These are phyloP conservation scores for Crithidia sp. DNA, from an alignment of 208 protist species.

Conservation along the genomic window DNA sequence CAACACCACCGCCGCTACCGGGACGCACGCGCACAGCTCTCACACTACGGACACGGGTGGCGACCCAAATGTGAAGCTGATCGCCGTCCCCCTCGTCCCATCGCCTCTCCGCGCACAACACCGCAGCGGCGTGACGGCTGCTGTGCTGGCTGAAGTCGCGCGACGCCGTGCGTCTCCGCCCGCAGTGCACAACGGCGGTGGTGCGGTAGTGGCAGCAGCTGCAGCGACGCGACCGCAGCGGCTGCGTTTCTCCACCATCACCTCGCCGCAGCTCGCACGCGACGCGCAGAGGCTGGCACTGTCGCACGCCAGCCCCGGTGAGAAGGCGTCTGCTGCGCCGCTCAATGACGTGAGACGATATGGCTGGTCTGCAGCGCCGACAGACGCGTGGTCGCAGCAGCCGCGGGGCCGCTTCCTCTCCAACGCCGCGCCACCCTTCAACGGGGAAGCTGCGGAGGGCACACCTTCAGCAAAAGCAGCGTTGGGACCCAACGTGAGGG, in stretches of 20 bases:
- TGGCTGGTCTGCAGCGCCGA: background rate
- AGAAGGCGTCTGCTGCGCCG: background rate
- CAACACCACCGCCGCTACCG: background rate
- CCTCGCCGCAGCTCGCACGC: constrained; percentile 8
- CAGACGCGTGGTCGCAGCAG: constrained; percentile 14
- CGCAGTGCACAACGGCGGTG: background rate
- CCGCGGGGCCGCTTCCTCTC: constrained; percentile 1
- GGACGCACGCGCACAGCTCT: background rate
- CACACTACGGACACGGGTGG: background rate
- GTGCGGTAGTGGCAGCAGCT: background rate
- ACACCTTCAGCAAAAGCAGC: too few species aligned
- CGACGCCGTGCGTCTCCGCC: background rate
- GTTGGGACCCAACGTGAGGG: too few species aligned
- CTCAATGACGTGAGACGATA: background rate
- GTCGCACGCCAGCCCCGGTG: background rate
- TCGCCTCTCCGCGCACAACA: background rate
- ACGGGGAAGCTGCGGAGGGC: too few species aligned
- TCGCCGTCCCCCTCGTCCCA: constrained; percentile 20
- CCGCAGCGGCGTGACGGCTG: background rate
- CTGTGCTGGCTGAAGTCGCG: constrained; percentile 11
- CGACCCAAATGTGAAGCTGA: background rate
- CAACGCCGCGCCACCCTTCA: background rate
- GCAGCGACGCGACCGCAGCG: background rate
- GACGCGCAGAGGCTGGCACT: background rate
- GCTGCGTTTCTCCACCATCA: constrained; percentile 16